Evolutionary conservation across 2,329 filamentous ascomycete genomes (phyloP).

Genomic region (Colletotrichum sublineola): DNA sequence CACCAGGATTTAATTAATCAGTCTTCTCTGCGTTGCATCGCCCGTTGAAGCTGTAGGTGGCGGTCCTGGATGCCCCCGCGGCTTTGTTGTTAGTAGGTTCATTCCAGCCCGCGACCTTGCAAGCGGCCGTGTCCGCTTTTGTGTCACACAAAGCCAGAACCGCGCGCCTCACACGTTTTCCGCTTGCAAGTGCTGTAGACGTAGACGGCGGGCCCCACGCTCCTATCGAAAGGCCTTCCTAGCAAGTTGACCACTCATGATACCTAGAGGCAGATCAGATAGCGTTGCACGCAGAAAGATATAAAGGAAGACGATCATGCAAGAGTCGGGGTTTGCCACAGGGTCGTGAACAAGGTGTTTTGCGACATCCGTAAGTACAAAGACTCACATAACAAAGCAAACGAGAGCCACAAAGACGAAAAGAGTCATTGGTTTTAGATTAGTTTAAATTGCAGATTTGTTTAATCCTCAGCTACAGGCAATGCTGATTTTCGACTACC

Average conservation of each 20-base stretch:
- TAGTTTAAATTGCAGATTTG: background rate
- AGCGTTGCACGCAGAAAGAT: background rate
- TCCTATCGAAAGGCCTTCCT: no score
- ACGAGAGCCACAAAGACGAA: background rate
- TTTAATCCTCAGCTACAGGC: background rate
- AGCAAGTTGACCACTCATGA: background rate
- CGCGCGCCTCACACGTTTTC: background rate
- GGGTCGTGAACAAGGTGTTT: background rate
- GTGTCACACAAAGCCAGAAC: background rate
- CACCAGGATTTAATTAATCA: background rate
- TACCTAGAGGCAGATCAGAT: background rate
- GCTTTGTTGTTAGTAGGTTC: background rate
- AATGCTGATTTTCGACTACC: background rate
- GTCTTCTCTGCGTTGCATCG: background rate
- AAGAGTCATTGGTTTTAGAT: fast-evolving
- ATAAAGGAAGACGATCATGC: background rate
- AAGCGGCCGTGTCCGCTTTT: no score
- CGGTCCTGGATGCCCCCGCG: background rate
- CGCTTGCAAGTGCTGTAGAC: background rate
- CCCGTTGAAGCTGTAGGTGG: no score
- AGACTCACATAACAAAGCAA: background rate
- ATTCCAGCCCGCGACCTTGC: background rate
- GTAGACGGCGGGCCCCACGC: fast-evolving
- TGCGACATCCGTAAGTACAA: background rate
- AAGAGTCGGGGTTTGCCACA: background rate